A percentile compares a stretch with the other conserved stretches of the same genome.
Conservation (phyloP, 2,329 filamentous ascomycete species). For the Neofusicoccum sp. region DNA sequence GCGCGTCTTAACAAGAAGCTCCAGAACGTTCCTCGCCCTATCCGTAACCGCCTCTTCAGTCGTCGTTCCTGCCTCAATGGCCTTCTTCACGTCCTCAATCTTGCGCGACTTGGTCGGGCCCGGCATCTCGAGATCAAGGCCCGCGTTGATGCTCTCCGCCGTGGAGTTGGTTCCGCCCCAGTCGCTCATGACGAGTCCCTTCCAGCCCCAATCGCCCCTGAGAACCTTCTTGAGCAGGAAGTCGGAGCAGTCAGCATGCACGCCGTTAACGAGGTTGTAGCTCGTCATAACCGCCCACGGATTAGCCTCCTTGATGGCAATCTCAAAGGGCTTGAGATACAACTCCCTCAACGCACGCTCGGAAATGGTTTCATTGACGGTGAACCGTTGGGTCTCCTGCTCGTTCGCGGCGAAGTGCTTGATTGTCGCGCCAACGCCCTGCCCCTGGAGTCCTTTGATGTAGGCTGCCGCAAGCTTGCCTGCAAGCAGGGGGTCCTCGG, state of each 20-base stretch:
- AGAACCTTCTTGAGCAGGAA: slow-evolving; percentile 44
- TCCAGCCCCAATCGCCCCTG: slow-evolving; percentile 41
- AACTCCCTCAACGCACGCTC: slow-evolving; percentile 67
- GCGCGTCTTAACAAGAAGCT: slow-evolving; percentile 61
- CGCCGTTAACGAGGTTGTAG: slow-evolving; percentile 66
- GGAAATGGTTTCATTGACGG: slow-evolving; percentile 62
- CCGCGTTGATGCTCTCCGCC: slow-evolving; percentile 37
- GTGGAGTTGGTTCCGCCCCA: slow-evolving; percentile 43
- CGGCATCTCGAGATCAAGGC: slow-evolving; percentile 42
- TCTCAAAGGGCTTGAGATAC: slow-evolving; percentile 72
- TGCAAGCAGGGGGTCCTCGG: slow-evolving; percentile 75
- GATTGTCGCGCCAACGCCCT: slow-evolving; percentile 71
- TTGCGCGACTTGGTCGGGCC: slow-evolving; percentile 41
- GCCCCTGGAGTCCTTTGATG: slow-evolving; percentile 69
- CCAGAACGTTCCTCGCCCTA: slow-evolving; percentile 56
- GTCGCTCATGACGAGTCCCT: slow-evolving; percentile 42
- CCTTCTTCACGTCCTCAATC: slow-evolving; percentile 32
- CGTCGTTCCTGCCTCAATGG: slow-evolving; percentile 34
- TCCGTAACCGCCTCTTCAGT: slow-evolving; percentile 49
- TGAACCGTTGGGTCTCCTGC: slow-evolving; percentile 66
- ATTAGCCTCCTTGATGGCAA: slow-evolving; percentile 64
- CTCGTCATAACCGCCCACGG: slow-evolving; percentile 69
- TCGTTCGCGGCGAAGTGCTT: slow-evolving; percentile 77
- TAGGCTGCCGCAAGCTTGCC: slow-evolving; percentile 71
- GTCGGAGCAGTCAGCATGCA: slow-evolving; percentile 41